Conservation (phyloP, 2,329 filamentous ascomycete species). For the Calonectria leucothoes region DNA sequence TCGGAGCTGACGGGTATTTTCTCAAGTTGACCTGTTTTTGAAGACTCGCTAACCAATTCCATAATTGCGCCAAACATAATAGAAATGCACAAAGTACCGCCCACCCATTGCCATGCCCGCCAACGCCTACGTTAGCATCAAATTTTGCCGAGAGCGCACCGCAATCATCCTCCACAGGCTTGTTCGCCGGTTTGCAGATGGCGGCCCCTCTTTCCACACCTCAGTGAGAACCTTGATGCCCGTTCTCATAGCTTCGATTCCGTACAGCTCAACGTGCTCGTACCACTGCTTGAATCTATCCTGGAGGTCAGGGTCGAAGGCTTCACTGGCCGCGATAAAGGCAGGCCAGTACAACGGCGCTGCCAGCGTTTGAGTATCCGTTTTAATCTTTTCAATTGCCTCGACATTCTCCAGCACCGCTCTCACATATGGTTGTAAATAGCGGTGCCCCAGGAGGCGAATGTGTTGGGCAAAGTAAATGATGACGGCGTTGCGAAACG, state of each 20-base stretch:
- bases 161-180: constrained; percentile 18
- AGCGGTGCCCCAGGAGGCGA: constrained; percentile 28
- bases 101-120: neutral
- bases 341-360: constrained; percentile 40
- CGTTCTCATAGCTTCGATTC: constrained; percentile 37
- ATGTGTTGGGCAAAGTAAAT: constrained; percentile 42
- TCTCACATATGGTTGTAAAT: constrained; percentile 32
- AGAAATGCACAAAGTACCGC: neutral
- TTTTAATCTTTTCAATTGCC: constrained; percentile 37
- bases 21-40: neutral
- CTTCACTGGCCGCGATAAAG: constrained; percentile 40
- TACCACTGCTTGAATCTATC: constrained; percentile 38
- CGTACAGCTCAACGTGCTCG: constrained; percentile 32
- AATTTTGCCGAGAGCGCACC: neutral
- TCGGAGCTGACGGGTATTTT: neutral
- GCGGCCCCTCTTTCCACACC: constrained; percentile 32
- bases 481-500: constrained; percentile 42
- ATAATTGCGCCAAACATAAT: neutral
- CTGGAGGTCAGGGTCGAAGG: constrained; percentile 32
- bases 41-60: neutral
- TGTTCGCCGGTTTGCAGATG: constrained; percentile 1
- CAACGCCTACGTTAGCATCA: constrained; percentile 10
- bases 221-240: constrained; percentile 36
- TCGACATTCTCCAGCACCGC: constrained; percentile 32
- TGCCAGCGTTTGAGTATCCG: constrained; percentile 28